Evolutionary conservation across 768 basidiomycete genomes (phyloP).

Genomic region (Boletus sp.): DNA sequence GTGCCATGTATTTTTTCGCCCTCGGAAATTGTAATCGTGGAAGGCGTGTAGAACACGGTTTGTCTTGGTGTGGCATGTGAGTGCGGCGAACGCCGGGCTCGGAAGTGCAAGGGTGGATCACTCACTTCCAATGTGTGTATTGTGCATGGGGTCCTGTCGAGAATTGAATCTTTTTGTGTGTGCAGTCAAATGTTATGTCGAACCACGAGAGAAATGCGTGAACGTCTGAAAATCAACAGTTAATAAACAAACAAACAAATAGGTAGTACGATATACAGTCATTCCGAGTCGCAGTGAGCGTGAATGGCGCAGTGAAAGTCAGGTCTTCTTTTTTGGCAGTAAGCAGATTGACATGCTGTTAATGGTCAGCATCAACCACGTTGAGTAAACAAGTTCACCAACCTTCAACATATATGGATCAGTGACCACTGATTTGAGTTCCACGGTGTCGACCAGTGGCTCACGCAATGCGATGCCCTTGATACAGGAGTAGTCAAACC

Average conservation of each 20-base stretch:
- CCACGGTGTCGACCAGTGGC: conserved; percentile 98
- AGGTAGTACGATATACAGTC: conserved; percentile 65
- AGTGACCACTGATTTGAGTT: conserved; percentile 91
- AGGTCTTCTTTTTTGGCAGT: conserved; percentile 96
- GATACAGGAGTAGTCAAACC: conserved; percentile 99
- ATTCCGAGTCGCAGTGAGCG: conserved; percentile 76
- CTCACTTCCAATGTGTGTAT: conserved; percentile 96
- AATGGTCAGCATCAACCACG: conserved; percentile 4
- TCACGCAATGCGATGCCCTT: conserved; percentile 97
- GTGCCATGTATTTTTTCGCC: conserved; percentile 72
- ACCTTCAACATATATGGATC: conserved; percentile 90
- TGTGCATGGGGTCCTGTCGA: conserved; percentile 97
- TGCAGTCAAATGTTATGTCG: conserved; percentile 92
- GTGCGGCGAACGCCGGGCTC: not conserved
- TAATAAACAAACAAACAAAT: conserved; percentile 1
- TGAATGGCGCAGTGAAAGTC: conserved; percentile 77
- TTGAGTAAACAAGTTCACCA: conserved; percentile 9
- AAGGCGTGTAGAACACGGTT: conserved; percentile 96
- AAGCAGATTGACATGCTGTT: conserved; percentile 80
- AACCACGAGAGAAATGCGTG: conserved; percentile 99
- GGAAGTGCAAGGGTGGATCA: conserved; percentile 13
- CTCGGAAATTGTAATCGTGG: conserved; percentile 63
- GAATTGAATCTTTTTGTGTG: conserved; percentile 93
- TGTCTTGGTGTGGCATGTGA: conserved; percentile 48
- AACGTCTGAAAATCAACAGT: conserved; percentile 52